Evolutionary conservation across 768 basidiomycete genomes (phyloP).

Genomic region (Suillus alpinus): DNA sequence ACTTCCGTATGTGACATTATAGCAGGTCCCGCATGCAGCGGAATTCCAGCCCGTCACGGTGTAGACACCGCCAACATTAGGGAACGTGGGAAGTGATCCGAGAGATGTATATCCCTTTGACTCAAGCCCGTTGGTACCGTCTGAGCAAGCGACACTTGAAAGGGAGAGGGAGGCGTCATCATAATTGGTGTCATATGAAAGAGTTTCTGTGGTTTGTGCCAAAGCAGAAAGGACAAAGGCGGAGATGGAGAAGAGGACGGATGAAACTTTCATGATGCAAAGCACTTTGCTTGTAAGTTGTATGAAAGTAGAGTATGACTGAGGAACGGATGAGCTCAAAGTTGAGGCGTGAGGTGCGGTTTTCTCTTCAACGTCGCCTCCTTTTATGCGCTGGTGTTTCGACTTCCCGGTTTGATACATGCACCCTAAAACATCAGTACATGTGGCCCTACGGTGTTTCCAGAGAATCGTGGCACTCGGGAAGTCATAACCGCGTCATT

Average conservation of each 20-base stretch:
- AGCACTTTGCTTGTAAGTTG: neutral
- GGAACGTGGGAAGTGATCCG: constrained; percentile 36
- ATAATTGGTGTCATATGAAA: constrained; percentile 38
- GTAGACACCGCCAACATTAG: constrained; percentile 32
- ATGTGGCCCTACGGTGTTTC: neutral
- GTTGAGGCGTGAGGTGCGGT: neutral
- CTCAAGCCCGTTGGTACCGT: constrained; percentile 36
- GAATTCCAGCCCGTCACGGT: constrained; percentile 23
- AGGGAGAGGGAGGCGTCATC: constrained; percentile 29
- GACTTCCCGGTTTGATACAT: constrained; percentile 13
- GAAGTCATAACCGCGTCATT: constrained; percentile 4
- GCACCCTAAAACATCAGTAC: neutral
- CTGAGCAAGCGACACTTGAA: constrained; percentile 34
- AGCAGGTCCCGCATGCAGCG: constrained; percentile 28
- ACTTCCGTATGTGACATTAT: constrained; percentile 23
- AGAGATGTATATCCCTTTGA: constrained; percentile 34
- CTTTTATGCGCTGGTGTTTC: constrained; percentile 17
- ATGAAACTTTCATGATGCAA: constrained; percentile 26
- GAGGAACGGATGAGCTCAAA: neutral
- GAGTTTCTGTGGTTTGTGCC: constrained; percentile 24
- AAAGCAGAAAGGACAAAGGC: constrained; percentile 16
- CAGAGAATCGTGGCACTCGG: neutral
- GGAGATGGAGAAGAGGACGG: constrained; percentile 14
- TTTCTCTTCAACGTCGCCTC: neutral
- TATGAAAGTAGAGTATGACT: neutral